Evolutionary conservation across 768 basidiomycete genomes (phyloP), one percentile per base, ranked within the genome.

Genomic region (Boletellus ananas): DNA sequence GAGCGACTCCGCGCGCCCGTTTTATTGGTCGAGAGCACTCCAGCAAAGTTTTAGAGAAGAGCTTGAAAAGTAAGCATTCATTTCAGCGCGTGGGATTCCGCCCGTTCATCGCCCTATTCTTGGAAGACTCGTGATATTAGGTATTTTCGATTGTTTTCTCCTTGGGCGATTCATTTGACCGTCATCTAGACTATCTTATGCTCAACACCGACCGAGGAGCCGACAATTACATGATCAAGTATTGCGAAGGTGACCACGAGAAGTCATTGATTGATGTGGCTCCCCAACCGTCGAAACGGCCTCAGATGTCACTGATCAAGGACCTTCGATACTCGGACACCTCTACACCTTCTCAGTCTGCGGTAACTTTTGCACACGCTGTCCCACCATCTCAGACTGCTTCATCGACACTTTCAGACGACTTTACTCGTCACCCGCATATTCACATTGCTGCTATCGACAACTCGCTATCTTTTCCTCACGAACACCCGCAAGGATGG

Each of bases 171-270:
- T 17, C 17, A 4, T 52, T 55, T 50, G 56, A 50, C 36, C 16
- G 11, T 9, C 18, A 1, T 49, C 20, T 54, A 88, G 91, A 94
- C 68, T 92, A 87, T 69, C 75, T 95, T 38, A 94, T 94, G 86
- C 81, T 91, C 45, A 94, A 94, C 66, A 94, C 93, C 17, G 92
- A 93, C 63, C 82, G 91, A 44, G 67, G 82, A 16, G 85, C 89
- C 1, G 90, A 92, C 72, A 91, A 92, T 66, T 93, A 88, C 68
- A 93, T 93, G 90, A 87, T 93, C 70, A 92, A 90, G 66, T 90
- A 85, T 63, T 92, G 90, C 63, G 87, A 89, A 69, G 85, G 79
- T 38, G 83, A 81, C 35, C 86, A 87, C 50, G 88, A 90, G 55
- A 90, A 87, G 63, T 71, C 83, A 0, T 74, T 87, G 38, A 83